Evolutionary conservation across 1,139 yeast species (phyloP).

Genomic region (Sugiyamaella xylanicola): DNA sequence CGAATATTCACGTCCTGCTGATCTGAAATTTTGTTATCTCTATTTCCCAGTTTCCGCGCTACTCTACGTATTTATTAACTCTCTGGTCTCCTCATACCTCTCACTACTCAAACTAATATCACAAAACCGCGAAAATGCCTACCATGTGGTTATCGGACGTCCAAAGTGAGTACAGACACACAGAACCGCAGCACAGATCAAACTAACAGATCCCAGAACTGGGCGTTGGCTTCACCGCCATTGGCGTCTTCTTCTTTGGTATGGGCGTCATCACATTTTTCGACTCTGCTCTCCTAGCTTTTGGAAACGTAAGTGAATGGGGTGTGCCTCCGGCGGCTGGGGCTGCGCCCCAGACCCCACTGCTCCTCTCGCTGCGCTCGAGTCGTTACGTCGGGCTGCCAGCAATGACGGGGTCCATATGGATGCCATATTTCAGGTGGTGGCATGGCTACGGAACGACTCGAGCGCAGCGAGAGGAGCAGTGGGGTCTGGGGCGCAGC

Average conservation of each 20-base stretch:
- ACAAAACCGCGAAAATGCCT: too few species aligned
- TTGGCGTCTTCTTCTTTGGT: slow-evolving; percentile 73
- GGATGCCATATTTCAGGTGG: too few species aligned
- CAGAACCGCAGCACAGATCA: background rate
- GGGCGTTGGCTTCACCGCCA: slow-evolving; percentile 93
- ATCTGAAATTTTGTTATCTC: slow-evolving; percentile 1
- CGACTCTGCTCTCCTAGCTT: slow-evolving; percentile 84
- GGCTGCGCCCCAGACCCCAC: slow-evolving; percentile 9
- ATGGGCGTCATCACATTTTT: slow-evolving; percentile 85
- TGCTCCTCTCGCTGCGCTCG: background rate
- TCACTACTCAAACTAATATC: too few species aligned
- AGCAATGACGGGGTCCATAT: background rate
- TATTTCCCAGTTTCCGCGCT: too few species aligned
- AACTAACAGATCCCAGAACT: slow-evolving; percentile 53
- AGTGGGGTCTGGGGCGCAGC: slow-evolving; percentile 8
- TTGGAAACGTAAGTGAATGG: slow-evolving; percentile 63
- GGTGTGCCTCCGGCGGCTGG: background rate
- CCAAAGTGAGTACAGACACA: slow-evolving; percentile 58
- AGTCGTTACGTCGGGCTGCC: background rate
- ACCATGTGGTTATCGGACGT: slow-evolving; percentile 76
- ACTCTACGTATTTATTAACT: too few species aligned
- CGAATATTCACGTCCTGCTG: background rate
- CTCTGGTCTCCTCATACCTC: too few species aligned
- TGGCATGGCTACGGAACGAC: too few species aligned
- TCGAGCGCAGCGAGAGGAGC: slow-evolving; percentile 1